phyloP scores from a whole-genome alignment of 179 eudicot species.

The Amaranthus tricolor region DNA sequence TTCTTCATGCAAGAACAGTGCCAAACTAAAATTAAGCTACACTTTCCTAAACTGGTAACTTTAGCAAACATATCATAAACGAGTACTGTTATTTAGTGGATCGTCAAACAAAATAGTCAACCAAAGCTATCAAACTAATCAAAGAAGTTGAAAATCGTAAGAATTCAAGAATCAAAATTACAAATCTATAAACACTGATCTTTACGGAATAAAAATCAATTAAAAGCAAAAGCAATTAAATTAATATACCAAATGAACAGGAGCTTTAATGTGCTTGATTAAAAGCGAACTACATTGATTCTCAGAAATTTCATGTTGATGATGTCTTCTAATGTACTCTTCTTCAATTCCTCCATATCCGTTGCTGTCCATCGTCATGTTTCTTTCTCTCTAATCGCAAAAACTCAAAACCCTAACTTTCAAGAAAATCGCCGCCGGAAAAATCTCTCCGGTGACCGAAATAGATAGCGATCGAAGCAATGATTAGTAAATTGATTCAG shows the following conservation, averaged over 20 bases:
- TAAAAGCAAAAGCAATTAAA: background rate
- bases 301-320: slow-evolving; percentile 32
- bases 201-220: background rate
- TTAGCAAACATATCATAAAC: background rate
- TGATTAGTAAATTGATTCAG: slow-evolving; percentile 14
- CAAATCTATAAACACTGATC: background rate
- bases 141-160: background rate
- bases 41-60: background rate
- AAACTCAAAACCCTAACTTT: slow-evolving; percentile 18
- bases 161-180: background rate
- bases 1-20: background rate
- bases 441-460: slow-evolving; percentile 1
- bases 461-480: background rate
- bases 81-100: background rate
- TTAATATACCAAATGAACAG: slow-evolving; percentile 40
- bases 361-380: slow-evolving; percentile 26
- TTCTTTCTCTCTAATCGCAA: background rate
- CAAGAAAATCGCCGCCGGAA: slow-evolving; percentile 13
- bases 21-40: background rate
- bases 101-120: slow-evolving; percentile 6
- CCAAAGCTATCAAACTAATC: background rate
- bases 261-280: slow-evolving; percentile 46
- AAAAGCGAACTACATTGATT: slow-evolving; percentile 43
- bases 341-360: slow-evolving; percentile 26
- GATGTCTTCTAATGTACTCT: slow-evolving; percentile 35